Conservation (phyloP, 495 filamentous ascomycete genomes). For the Penicillium psychrofluorescens region DNA sequence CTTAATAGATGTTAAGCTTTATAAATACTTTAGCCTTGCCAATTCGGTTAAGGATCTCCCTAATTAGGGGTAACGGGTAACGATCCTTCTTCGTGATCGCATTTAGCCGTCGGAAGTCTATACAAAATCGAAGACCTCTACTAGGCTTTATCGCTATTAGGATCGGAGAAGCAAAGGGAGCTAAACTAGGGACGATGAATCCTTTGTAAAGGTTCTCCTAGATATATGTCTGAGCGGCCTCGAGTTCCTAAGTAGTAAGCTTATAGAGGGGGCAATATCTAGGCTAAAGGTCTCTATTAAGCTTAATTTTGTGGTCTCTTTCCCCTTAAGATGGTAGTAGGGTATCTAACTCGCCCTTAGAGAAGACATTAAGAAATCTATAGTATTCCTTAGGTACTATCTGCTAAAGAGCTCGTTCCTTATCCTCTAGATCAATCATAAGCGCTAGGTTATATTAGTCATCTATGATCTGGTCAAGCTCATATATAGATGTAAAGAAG, state of each 20-base stretch:
- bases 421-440: too few species aligned
- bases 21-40: slow-evolving; percentile 27
- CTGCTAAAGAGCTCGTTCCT: too few species aligned
- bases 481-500: too few species aligned
- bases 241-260: background rate
- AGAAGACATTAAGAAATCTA: background rate
- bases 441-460: too few species aligned
- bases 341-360: slow-evolving; percentile 2
- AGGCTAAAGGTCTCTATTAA: background rate
- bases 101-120: slow-evolving; percentile 41
- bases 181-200: slow-evolving; percentile 32
- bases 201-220: slow-evolving; percentile 2
- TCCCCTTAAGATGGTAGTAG: background rate
- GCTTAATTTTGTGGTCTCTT: background rate
- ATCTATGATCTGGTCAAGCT: too few species aligned
- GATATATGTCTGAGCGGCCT: background rate
- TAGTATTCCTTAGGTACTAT: background rate
- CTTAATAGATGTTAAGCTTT: slow-evolving; percentile 36
- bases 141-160: slow-evolving; percentile 29
- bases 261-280: slow-evolving; percentile 6
- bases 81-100: slow-evolving; percentile 31
- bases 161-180: slow-evolving; percentile 19
- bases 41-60: slow-evolving; percentile 28
- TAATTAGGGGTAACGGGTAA: slow-evolving; percentile 38
- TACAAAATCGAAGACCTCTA: slow-evolving; percentile 30